phyloP scores from a whole-genome alignment of 1,284 basidiomycete species.

The Apiotrichum siamense region DNA sequence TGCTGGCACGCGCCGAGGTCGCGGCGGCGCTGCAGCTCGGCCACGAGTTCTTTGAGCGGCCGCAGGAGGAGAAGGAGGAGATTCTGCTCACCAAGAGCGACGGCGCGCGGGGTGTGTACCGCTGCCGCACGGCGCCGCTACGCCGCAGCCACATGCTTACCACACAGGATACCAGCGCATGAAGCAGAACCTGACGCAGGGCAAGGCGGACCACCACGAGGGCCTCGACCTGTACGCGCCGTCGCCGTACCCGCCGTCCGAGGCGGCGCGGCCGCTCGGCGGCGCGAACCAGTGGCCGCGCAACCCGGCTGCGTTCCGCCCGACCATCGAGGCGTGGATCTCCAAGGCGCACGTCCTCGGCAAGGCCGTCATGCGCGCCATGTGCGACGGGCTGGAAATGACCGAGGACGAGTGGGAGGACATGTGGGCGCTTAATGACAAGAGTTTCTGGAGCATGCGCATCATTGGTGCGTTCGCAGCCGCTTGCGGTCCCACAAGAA shows the following conservation, averaged over 20 bases:
- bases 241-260: slow-evolving; percentile 21
- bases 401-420: slow-evolving; percentile 65
- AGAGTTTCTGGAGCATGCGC: slow-evolving; percentile 82
- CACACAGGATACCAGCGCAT: slow-evolving; percentile 48
- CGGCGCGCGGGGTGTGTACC: slow-evolving; percentile 60
- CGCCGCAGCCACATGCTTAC: background rate
- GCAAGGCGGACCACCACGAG: slow-evolving; percentile 78
- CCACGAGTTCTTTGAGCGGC: slow-evolving; percentile 63
- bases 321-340: slow-evolving; percentile 64
- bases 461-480: slow-evolving; percentile 63
- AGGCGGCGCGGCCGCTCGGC: slow-evolving; percentile 8
- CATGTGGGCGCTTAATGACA: slow-evolving; percentile 64
- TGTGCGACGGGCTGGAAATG: slow-evolving; percentile 72
- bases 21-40: slow-evolving; percentile 60
- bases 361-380: slow-evolving; percentile 51
- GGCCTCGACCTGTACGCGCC: slow-evolving; percentile 74
- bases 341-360: slow-evolving; percentile 69
- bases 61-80: slow-evolving; percentile 65
- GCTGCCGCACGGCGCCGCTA: background rate
- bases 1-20: slow-evolving; percentile 56
- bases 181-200: slow-evolving; percentile 75
- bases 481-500: too few relatives aligned
- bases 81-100: slow-evolving; percentile 63
- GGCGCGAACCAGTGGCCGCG: slow-evolving; percentile 79
- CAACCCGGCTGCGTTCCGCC: slow-evolving; percentile 51